These are phyloP conservation scores for Paecilomyces sp. DNA, from an alignment of 2,329 filamentous ascomycete genomes.

Conservation along the genomic window DNA sequence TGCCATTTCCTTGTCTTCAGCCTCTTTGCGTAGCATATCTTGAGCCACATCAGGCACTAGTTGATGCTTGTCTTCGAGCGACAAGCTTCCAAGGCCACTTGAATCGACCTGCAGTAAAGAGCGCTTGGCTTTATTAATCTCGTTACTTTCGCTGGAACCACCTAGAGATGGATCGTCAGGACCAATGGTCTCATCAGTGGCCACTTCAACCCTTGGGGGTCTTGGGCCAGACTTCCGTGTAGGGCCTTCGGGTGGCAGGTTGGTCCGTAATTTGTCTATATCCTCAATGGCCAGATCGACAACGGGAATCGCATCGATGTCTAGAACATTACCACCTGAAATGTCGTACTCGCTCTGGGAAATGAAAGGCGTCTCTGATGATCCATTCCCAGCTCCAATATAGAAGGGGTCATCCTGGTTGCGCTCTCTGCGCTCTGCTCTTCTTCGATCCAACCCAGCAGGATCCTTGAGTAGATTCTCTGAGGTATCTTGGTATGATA, in stretches of 20 bases:
- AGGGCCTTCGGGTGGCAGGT: constrained; percentile 11
- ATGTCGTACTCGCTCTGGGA: constrained; percentile 69
- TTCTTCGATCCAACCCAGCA: constrained; percentile 66
- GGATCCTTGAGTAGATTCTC: constrained; percentile 54
- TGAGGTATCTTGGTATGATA: constrained; percentile 30
- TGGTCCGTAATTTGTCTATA: constrained; percentile 20
- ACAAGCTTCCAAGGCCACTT: constrained; percentile 67
- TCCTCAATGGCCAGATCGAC: constrained; percentile 79
- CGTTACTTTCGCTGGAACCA: constrained; percentile 18
- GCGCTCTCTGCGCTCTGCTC: constrained; percentile 69
- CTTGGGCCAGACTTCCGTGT: constrained; percentile 30
- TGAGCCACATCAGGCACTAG: constrained; percentile 10
- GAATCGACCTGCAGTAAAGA: constrained; percentile 79
- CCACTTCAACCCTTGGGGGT: constrained; percentile 59
- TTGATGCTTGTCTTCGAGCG: constrained; percentile 51
- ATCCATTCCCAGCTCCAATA: constrained; percentile 53
- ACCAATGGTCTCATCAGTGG: constrained; percentile 65
- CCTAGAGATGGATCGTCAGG: constrained; percentile 31
- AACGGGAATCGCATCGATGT: constrained; percentile 92
- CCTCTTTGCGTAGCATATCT: constrained; percentile 58
- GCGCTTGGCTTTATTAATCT: constrained; percentile 45
- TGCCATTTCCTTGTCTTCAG: constrained; percentile 82
- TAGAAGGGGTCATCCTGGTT: constrained; percentile 96
- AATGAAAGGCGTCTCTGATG: constrained; percentile 62
- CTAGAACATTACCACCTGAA: constrained; percentile 69